A percentile compares a stretch with the other conserved stretches of the same genome.
Evolutionary conservation across 176 grass and related monocot genomes (phyloP).

Genomic region (Oropetium thomaeum): DNA sequence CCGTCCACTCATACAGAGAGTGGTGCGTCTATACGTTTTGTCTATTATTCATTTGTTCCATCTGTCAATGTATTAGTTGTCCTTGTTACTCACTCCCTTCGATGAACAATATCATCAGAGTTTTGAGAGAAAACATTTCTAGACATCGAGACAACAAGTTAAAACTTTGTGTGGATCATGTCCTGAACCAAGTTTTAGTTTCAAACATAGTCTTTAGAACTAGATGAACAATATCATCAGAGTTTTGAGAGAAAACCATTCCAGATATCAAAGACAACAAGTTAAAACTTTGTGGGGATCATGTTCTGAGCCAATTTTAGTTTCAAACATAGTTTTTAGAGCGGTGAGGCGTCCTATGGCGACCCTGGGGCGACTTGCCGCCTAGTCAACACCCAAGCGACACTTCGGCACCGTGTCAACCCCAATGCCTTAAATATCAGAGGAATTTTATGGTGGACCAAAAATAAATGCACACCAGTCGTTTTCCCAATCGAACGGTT

Average conservation of each 20-base stretch:
- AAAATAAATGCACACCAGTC: no score
- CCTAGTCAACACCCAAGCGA: no score
- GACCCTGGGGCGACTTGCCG: no score
- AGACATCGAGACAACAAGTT: neutral
- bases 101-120: neutral
- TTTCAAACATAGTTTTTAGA: neutral
- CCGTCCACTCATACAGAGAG: neutral
- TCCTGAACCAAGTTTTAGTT: neutral
- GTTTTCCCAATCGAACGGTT: no score
- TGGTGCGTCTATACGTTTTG: neutral
- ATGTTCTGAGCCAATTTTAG: neutral
- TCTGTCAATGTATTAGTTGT: neutral
- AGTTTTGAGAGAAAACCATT: neutral
- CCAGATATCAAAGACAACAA: neutral
- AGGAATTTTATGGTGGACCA: no score
- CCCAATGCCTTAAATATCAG: no score
- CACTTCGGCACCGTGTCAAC: no score
- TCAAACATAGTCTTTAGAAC: neutral
- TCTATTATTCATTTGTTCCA: neutral
- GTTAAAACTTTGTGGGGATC: neutral
- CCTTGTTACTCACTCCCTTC: neutral
- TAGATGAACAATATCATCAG: neutral
- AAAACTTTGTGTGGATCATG: neutral
- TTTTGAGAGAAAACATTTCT: neutral
- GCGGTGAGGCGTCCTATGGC: no score